Percentiles rank a stretch among this genome's conserved stretches.
Conservation (phyloP, 164 flowering plant genomes). For the Magnolia sinica region DNA sequence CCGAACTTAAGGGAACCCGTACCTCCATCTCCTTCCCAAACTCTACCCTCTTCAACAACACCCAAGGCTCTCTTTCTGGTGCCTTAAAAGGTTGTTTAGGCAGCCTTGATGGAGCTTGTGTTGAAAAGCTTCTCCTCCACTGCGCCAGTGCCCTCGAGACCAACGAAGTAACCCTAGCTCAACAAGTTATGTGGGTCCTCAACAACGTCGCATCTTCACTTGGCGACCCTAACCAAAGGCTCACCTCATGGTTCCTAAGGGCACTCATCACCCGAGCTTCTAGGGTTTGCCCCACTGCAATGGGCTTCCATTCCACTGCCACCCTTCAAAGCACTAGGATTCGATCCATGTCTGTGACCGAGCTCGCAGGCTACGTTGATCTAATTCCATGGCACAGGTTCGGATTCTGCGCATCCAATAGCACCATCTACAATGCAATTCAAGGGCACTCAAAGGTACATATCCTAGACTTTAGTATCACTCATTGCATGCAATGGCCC, state of each 20-base stretch:
- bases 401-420: constrained; percentile 76
- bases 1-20: constrained; percentile 39
- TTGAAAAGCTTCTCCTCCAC: constrained; percentile 79
- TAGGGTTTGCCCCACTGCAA: constrained; percentile 48
- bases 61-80: constrained; percentile 41
- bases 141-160: constrained; percentile 73
- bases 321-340: constrained; percentile 15
- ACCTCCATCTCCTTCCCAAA: constrained; percentile 39
- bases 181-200: constrained; percentile 93
- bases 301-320: constrained; percentile 27
- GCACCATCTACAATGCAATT: constrained; percentile 58
- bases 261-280: constrained; percentile 68
- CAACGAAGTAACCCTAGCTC: constrained; percentile 73
- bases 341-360: constrained; percentile 53
- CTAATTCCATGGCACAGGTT: constrained; percentile 84
- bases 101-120: constrained; percentile 70
- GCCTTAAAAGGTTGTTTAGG: constrained; percentile 64
- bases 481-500: constrained; percentile 92
- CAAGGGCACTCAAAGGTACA: constrained; percentile 54
- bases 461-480: constrained; percentile 69
- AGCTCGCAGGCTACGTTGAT: constrained; percentile 78
- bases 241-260: constrained; percentile 60
- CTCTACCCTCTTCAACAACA: constrained; percentile 37
- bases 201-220: constrained; percentile 66
- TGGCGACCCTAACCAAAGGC: constrained; percentile 84